Evolutionary conservation across 2,329 filamentous ascomycete species (phyloP).

Genomic region (Monilinia fructigena): DNA sequence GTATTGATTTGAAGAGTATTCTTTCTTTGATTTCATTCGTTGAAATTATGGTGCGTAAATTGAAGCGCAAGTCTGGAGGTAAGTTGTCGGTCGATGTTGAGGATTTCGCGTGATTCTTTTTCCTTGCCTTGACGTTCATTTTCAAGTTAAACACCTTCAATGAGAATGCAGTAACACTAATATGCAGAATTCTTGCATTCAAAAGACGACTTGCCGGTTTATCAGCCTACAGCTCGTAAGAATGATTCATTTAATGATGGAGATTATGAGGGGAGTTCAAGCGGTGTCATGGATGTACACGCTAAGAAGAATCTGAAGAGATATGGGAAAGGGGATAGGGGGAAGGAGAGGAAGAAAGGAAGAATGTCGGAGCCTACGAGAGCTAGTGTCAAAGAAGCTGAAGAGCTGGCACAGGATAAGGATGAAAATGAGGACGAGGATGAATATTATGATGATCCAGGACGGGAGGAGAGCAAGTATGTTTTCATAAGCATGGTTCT

Average conservation of each 20-base stretch:
- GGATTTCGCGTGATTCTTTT: neutral
- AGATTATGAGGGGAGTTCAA: neutral
- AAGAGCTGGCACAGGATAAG: neutral
- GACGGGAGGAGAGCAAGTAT: slow-evolving; percentile 36
- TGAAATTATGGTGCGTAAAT: neutral
- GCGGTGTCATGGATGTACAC: neutral
- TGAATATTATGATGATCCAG: slow-evolving; percentile 36
- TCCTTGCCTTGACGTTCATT: neutral
- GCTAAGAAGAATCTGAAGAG: slow-evolving; percentile 1
- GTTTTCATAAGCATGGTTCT: slow-evolving; percentile 3
- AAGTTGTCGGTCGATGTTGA: neutral
- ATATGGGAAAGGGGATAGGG: neutral
- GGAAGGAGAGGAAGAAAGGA: slow-evolving; percentile 28
- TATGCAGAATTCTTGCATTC: neutral
- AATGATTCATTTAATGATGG: neutral
- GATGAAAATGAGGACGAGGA: slow-evolving; percentile 23
- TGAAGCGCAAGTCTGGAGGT: slow-evolving; percentile 22
- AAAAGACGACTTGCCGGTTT: slow-evolving; percentile 8
- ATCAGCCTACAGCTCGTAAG: neutral
- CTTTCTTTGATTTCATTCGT: too few species aligned
- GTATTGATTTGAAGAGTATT: neutral
- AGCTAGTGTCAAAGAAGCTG: neutral
- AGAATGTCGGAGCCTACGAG: slow-evolving; percentile 30
- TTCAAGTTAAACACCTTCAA: neutral
- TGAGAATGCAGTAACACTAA: neutral